A percentile compares a stretch with the other conserved stretches of the same genome.
Conservation (phyloP, 106 monocot species). For the Phalaenopsis aphrodite region DNA sequence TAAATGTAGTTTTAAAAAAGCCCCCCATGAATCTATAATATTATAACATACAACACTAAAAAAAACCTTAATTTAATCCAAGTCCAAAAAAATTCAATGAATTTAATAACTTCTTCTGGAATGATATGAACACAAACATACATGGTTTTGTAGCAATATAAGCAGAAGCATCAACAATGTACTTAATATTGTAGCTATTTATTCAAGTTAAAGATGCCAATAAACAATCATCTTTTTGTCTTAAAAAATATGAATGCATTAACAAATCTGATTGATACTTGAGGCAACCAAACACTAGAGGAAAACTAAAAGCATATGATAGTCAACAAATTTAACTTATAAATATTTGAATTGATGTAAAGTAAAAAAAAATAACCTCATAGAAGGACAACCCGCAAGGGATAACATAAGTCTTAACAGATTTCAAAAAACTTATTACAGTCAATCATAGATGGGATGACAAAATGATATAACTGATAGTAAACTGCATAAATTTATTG, state of each 20-base stretch:
- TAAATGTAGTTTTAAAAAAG: not conserved
- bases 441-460: no score
- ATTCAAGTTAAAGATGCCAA: not conserved
- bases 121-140: not conserved
- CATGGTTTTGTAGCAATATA: not conserved
- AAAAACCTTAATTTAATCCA: not conserved
- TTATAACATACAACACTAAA: not conserved
- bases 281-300: not conserved
- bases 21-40: not conserved
- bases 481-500: no score
- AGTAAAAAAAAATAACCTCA: not conserved
- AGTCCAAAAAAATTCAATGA: not conserved
- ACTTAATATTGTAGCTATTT: not conserved
- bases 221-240: not conserved
- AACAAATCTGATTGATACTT: not conserved
- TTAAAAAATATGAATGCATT: not conserved
- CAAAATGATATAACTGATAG: no score
- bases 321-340: not conserved
- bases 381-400: not conserved
- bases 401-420: not conserved
- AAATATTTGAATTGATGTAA: not conserved
- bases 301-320: not conserved
- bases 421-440: no score
- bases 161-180: not conserved
- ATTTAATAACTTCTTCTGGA: not conserved